Percentiles rank a stretch among this genome's conserved stretches.
Evolutionary conservation across 2,329 filamentous ascomycete genomes (phyloP).

Genomic region (Orbilia oligospora): DNA sequence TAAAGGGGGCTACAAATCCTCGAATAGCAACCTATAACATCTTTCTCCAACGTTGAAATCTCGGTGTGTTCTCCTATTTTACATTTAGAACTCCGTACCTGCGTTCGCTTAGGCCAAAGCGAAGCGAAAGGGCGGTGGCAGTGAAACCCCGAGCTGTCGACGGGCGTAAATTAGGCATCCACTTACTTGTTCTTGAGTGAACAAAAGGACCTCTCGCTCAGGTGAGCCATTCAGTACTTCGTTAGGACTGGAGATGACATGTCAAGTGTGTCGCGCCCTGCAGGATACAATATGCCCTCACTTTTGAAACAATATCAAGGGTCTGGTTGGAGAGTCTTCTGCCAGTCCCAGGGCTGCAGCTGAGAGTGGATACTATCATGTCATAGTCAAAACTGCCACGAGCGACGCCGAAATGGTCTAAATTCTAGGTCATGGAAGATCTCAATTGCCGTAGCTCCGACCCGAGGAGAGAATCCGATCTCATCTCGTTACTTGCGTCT

Average conservation of each 20-base stretch:
- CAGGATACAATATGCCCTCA: conserved; percentile 28
- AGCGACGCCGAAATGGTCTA: background rate
- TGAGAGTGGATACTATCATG: conserved; percentile 33
- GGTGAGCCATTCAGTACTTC: conserved; percentile 33
- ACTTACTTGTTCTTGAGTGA: conserved; percentile 15
- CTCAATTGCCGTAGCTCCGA: conserved; percentile 19
- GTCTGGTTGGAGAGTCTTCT: conserved; percentile 13
- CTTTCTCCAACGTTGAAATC: conserved; percentile 18
- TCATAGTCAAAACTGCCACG: conserved; percentile 9
- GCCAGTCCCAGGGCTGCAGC: conserved; percentile 49
- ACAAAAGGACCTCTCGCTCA: conserved; percentile 21
- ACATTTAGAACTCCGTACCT: conserved; percentile 29
- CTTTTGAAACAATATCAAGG: conserved; percentile 21
- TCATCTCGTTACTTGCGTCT: conserved; percentile 20
- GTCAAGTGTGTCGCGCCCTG: conserved; percentile 43
- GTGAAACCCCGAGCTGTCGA: conserved; percentile 56
- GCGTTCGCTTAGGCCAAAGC: conserved; percentile 51
- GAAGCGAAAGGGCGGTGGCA: conserved; percentile 56
- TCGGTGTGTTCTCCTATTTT: conserved; percentile 42
- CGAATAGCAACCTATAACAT: conserved; percentile 15
- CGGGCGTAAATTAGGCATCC: conserved; percentile 47
- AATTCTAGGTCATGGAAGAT: conserved; percentile 12
- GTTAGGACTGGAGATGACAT: conserved; percentile 43
- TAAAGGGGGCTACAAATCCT: conserved; percentile 7
- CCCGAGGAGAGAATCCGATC: background rate